These are phyloP conservation scores for Aureobasidium melanogenum DNA, from an alignment of 2,329 filamentous ascomycete species.

Conservation along the genomic window DNA sequence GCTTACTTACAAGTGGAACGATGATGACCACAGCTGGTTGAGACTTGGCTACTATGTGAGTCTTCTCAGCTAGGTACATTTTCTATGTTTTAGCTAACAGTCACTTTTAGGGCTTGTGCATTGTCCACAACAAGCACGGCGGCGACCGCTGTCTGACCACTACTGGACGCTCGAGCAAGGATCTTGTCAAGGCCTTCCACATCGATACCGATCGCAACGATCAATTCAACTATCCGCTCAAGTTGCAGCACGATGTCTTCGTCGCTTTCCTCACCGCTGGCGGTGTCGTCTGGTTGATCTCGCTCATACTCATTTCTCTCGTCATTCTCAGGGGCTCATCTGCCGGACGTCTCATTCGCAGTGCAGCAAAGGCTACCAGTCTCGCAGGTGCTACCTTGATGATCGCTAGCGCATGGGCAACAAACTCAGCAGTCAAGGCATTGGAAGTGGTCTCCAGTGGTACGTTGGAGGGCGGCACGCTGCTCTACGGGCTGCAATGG, in stretches of 20 bases:
- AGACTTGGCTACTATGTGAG: slow-evolving; percentile 14
- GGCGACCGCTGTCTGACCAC: background rate
- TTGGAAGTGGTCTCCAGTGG: background rate
- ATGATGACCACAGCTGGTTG: background rate
- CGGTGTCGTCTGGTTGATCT: slow-evolving; percentile 14
- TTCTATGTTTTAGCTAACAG: background rate
- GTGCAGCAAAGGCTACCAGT: background rate
- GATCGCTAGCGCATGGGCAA: slow-evolving; percentile 15
- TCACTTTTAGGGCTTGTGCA: background rate
- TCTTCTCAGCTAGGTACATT: background rate
- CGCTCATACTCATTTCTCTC: slow-evolving; percentile 10
- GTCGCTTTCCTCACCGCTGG: slow-evolving; percentile 15
- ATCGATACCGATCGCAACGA: background rate
- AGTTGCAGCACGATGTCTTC: slow-evolving; percentile 14
- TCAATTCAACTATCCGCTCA: slow-evolving; percentile 3
- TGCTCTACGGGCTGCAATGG: slow-evolving; percentile 14
- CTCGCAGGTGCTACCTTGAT: slow-evolving; percentile 11
- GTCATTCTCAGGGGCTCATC: slow-evolving; percentile 11
- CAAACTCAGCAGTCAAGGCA: slow-evolving; percentile 7
- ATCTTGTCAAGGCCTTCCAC: slow-evolving; percentile 5
- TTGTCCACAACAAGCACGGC: background rate
- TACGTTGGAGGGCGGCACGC: slow-evolving; percentile 1
- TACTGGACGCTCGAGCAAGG: slow-evolving; percentile 4
- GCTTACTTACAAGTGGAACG: slow-evolving; percentile 1
- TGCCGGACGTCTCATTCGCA: slow-evolving; percentile 2